A percentile compares a stretch with the other conserved stretches of the same genome.
phyloP scores from a whole-genome alignment of 139 green algal genomes.

The Haematococcus lacustris region DNA sequence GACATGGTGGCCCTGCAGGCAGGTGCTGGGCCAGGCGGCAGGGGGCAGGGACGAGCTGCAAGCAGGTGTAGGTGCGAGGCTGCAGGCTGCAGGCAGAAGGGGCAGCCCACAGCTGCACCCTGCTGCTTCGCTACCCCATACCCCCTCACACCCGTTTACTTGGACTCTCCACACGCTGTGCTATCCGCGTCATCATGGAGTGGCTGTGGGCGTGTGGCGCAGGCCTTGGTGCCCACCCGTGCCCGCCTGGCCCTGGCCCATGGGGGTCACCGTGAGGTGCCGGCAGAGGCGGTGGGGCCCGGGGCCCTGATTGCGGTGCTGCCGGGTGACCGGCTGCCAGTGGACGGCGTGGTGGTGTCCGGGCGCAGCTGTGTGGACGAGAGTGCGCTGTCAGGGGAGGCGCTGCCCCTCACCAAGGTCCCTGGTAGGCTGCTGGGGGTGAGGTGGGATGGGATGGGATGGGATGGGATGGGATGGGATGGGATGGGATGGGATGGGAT shows the following conservation, averaged over 20 bases:
- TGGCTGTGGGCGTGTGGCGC: too few species aligned
- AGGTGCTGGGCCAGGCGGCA: too few species aligned
- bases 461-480: too few species aligned
- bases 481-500: too few species aligned
- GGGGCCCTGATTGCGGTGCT: conserved; percentile 54
- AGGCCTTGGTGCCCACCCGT: conserved; percentile 72
- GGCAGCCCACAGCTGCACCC: background rate
- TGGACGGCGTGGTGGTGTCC: conserved; percentile 55
- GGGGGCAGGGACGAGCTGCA: too few species aligned
- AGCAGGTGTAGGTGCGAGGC: background rate
- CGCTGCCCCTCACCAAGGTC: conserved; percentile 69
- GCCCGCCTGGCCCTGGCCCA: conserved; percentile 62
- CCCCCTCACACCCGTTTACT: too few species aligned
- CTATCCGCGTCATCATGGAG: too few species aligned
- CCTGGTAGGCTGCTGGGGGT: too few species aligned
- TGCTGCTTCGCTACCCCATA: too few species aligned
- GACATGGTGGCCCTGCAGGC: conserved; percentile 87
- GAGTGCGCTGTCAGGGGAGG: conserved; percentile 75
- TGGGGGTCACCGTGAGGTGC: conserved; percentile 38
- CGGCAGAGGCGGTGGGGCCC: conserved; percentile 48
- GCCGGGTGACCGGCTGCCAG: conserved; percentile 2
- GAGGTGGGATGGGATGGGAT: too few species aligned
- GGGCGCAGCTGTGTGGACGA: conserved; percentile 68
- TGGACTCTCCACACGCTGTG: too few species aligned
- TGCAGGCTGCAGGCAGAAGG: background rate